Evolutionary conservation across 805 yeast species (phyloP).

Genomic region (Candida suzukii): DNA sequence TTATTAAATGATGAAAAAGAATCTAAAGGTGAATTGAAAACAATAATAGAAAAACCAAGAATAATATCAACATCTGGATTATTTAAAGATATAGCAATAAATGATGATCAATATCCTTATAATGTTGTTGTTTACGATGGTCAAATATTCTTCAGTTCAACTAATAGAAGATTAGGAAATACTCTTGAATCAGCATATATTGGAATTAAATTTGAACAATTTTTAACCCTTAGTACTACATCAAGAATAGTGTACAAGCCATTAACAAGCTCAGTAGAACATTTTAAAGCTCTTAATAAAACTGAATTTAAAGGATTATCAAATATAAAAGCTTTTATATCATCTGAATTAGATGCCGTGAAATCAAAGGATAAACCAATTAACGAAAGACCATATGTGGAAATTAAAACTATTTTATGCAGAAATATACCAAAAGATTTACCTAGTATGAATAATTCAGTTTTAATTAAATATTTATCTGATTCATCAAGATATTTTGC

Average conservation of each 20-base stretch:
- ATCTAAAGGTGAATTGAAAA: background rate
- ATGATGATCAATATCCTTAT: background rate
- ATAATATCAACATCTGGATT: background rate
- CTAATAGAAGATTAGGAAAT: background rate
- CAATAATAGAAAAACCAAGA: background rate
- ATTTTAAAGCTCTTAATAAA: background rate
- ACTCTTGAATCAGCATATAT: background rate
- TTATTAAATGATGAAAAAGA: background rate
- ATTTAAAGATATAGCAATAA: background rate
- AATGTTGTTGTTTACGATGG: background rate
- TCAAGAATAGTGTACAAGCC: background rate
- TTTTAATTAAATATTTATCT: background rate
- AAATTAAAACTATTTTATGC: background rate
- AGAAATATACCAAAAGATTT: background rate
- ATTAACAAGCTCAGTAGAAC: background rate
- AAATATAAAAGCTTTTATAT: background rate
- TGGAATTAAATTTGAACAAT: constrained; percentile 1
- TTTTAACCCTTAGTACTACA: background rate
- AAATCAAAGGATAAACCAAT: background rate
- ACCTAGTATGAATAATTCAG: background rate
- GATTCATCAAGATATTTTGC: background rate
- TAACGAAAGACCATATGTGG: background rate
- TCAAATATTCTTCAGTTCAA: background rate
- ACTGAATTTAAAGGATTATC: background rate
- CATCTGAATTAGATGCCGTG: background rate